Percentiles rank a stretch among this genome's conserved stretches.
Conservation (phyloP, 306 rosid species). For the Prosopis cineraria region DNA sequence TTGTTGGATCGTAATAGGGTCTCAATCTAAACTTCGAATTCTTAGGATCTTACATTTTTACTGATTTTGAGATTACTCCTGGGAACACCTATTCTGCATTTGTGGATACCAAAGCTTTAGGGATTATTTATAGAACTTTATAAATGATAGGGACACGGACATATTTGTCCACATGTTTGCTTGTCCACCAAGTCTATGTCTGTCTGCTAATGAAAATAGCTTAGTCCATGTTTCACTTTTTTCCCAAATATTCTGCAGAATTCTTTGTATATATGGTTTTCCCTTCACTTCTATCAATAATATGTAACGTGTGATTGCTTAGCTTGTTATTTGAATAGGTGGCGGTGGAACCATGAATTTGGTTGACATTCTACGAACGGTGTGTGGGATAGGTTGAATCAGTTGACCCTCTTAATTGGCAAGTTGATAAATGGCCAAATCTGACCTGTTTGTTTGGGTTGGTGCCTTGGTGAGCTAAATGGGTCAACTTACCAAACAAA, state of each 20-base stretch:
- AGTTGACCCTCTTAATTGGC: background rate
- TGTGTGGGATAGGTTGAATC: background rate
- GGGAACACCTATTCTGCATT: background rate
- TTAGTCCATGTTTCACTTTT: background rate
- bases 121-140: background rate
- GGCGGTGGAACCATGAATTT: background rate
- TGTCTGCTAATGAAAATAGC: background rate
- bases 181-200: background rate
- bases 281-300: background rate
- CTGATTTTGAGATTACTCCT: background rate
- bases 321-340: background rate
- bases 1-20: background rate
- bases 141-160: no score
- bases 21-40: background rate
- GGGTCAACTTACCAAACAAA: background rate
- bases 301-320: background rate
- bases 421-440: background rate
- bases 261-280: background rate
- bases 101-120: background rate
- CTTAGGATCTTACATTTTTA: background rate
- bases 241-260: background rate
- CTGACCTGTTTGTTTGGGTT: background rate
- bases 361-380: background rate
- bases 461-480: background rate
- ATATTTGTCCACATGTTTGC: background rate